Base-by-base conservation (phyloP, 306 rosid genomes). In the Trifolium subterraneum region DNA sequence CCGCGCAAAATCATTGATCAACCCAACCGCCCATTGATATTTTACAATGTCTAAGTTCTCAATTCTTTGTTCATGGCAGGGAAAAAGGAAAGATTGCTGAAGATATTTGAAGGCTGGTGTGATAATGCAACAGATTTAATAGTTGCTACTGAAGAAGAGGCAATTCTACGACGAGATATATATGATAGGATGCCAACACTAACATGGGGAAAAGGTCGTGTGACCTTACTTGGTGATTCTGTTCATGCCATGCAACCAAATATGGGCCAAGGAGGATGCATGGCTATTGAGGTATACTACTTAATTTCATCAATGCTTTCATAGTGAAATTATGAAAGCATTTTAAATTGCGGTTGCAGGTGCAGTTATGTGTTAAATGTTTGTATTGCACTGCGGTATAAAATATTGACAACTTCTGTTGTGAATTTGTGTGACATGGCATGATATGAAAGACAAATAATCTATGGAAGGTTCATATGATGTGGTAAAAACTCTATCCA, bases 241-340 rank as follows among this genome's bases (percentile, higher is more conserved):
- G 86, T 95, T 54, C 99, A 95, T 86, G 99, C 99, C 73, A 95
- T 95, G 99, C 99, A 95, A 69, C 99, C 99, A 78, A 95, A 95
- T 83, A 71, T 95, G 93, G 98, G 97, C 51, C 99, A 95, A 84
- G 98, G 99, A 25, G 99, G 99, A 65, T 90, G 99, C 87, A 95
- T 95, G 99, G 99, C 99, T 66, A 95, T 95, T 77, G 99, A 95
- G 97, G 98, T 56, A 56, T 23, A 20, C 60, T 54, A 23, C 5
- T 52, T 63, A 5, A 18, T 36, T 11, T 36, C 5, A 64, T 33
- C 45, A 16, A 64, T 64, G 50, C 18, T 25, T 59, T 29, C 31
- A 4, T 8, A 54, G 15, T 20, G 29, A 56, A 13, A 14, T 45
- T 1, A 12, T 12, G 51, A 45, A 13, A 45, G 4, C 14, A 10